Conservation (phyloP, 768 basidiomycete species). For the button mushroom (Agaricus bisporus) region DNA sequence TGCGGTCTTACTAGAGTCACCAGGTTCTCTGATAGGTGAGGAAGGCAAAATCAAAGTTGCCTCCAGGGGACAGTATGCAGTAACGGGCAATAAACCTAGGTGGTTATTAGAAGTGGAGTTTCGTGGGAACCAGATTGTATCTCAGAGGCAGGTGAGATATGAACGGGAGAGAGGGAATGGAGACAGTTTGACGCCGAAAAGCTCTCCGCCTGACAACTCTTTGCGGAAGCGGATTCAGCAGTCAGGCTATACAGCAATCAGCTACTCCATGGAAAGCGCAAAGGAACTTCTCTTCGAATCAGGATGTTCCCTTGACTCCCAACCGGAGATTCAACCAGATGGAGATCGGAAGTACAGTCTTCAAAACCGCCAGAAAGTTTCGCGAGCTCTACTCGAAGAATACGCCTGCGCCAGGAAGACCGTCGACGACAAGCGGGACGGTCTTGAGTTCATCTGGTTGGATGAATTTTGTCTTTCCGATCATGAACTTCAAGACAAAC, state of each 20-base stretch:
- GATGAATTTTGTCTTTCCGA: conserved; percentile 9
- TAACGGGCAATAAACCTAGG: conserved; percentile 2
- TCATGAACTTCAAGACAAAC: not conserved
- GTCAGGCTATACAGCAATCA: conserved; percentile 3
- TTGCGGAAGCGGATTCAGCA: not conserved
- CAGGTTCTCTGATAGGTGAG: not conserved
- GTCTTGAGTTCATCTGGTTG: conserved; percentile 6
- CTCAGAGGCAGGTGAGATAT: not conserved
- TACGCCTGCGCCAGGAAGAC: not conserved
- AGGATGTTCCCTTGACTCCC: not conserved
- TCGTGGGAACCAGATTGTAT: not conserved
- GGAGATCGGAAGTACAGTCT: not conserved
- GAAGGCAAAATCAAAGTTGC: not conserved
- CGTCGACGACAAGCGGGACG: not conserved
- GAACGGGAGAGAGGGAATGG: not conserved
- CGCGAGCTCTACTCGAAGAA: not conserved
- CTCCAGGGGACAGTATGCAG: conserved; percentile 2
- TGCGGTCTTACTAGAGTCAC: conserved; percentile 1
- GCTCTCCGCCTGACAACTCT: not conserved
- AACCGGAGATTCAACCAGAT: not conserved
- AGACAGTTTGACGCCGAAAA: not conserved
- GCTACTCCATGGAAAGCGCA: conserved; percentile 6
- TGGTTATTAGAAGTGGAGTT: conserved; percentile 4
- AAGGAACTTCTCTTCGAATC: not conserved
- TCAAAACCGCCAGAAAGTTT: not conserved